A percentile compares a stretch with the other conserved stretches of the same genome.
Evolutionary conservation across 306 rosid species (phyloP).

Genomic region (Sophora flavescens): DNA sequence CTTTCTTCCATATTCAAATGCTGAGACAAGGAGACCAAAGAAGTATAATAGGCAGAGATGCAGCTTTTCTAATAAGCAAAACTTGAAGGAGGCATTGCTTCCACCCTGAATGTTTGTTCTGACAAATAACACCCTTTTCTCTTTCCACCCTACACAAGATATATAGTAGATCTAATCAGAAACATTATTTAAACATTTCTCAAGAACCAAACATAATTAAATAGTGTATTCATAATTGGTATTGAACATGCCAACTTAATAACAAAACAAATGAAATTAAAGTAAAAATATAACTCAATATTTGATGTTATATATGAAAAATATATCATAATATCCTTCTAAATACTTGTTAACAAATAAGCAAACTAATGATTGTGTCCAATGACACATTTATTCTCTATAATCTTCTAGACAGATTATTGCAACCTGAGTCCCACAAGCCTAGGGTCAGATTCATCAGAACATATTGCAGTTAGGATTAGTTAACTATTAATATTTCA

Average conservation of each 20-base stretch:
- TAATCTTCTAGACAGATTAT: conserved; percentile 23
- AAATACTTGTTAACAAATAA: background rate
- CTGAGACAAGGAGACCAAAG: conserved; percentile 64
- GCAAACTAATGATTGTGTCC: conserved; percentile 6
- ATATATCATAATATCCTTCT: too few species aligned
- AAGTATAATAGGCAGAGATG: conserved; percentile 62
- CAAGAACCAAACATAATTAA: background rate
- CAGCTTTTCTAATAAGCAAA: conserved; percentile 55
- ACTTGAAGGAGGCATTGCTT: conserved; percentile 47
- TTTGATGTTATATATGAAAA: too few species aligned
- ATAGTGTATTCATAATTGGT: too few species aligned
- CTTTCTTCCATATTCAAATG: conserved; percentile 58
- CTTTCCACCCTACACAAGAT: conserved; percentile 74
- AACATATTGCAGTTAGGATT: conserved; percentile 1
- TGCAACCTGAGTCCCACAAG: conserved; percentile 18
- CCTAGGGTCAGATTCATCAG: background rate
- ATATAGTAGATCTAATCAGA: conserved; percentile 23
- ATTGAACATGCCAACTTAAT: too few species aligned
- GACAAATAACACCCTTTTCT: conserved; percentile 46
- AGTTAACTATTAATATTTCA: background rate
- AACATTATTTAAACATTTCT: too few species aligned
- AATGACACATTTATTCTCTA: conserved; percentile 15
- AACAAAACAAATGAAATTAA: too few species aligned
- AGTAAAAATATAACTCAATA: too few species aligned
- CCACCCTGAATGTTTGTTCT: conserved; percentile 57